Base-by-base conservation (phyloP, 805 yeast genomes). In the Scheffersomyces ergatensis region DNA sequence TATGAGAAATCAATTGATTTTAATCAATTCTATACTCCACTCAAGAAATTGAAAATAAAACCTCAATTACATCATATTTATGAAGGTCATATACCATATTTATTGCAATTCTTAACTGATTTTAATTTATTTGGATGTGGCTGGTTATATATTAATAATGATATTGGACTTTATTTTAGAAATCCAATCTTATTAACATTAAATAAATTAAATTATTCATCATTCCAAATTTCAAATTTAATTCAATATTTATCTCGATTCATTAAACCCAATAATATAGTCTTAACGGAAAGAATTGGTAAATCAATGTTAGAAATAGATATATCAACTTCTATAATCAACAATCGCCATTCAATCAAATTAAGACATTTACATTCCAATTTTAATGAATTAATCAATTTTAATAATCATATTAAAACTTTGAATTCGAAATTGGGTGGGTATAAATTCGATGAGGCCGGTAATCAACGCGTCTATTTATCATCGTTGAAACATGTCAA, bases 91-190 rank as follows among this genome's bases (percentile, higher is more conserved):
- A 72, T 92, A 11, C 89, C 96, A 0, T 84, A 70, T 50, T 54
- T 77, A 1, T 59, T 88, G 5, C 97, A 93, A 54, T 89, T 92
- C 54, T 58, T 88, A 20, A 71, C 85, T 0, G 99, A 93, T 55
- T 89, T 75, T 61, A 90, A 92, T 54, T 60, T 92, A 23, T 87
- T 74, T 55, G 95, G 96, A 1, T 87, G 97, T 59, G 81, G 83
- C 4, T 87, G 95, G 92, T 44, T 90, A 17, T 63, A 72, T 14
- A 42, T 83, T 1, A 51, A 57, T 2, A 44, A 36, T 25, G 34
- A 17, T 1, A 24, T 18, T 15, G 43, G 50, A 3, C 62, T 76
- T 18, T 74, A 63, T 46, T 83, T 85, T 57, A 58, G 96, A 39
- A 54, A 64, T 3, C 93, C 95, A 0, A 50, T 81, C 2, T 36